phyloP scores from a whole-genome alignment of 2,329 filamentous ascomycete genomes.

The Trichoderma koningii region DNA sequence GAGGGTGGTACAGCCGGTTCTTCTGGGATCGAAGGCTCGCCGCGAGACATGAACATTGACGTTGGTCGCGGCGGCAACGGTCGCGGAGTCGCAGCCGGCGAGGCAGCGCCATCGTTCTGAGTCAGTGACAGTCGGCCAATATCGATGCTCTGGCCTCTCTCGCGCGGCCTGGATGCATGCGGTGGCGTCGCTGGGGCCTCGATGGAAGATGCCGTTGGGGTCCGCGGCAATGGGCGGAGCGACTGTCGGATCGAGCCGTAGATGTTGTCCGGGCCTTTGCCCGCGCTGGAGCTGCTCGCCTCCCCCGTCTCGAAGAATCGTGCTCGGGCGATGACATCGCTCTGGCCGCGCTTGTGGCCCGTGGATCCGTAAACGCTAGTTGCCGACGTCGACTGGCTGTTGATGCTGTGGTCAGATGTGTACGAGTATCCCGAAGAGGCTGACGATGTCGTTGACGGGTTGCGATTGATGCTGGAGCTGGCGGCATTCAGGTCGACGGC shows the following conservation, averaged over 20 bases:
- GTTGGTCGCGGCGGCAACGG: slow-evolving; percentile 54
- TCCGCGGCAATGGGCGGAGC: slow-evolving; percentile 71
- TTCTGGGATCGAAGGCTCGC: slow-evolving; percentile 52
- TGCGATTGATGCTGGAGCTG: slow-evolving; percentile 54
- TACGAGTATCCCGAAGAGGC: slow-evolving; percentile 69
- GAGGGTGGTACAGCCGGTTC: slow-evolving; percentile 39
- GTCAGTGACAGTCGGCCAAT: slow-evolving; percentile 57
- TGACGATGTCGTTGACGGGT: slow-evolving; percentile 70
- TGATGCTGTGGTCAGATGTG: slow-evolving; percentile 58
- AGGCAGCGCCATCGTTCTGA: slow-evolving; percentile 46
- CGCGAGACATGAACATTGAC: slow-evolving; percentile 62
- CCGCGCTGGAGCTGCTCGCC: slow-evolving; percentile 43
- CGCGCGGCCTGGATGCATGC: slow-evolving; percentile 42
- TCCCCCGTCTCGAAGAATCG: slow-evolving; percentile 50
- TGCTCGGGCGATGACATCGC: slow-evolving; percentile 64
- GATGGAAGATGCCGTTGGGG: slow-evolving; percentile 53
- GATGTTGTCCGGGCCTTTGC: slow-evolving; percentile 59
- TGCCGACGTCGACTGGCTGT: slow-evolving; percentile 67
- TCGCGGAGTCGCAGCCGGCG: slow-evolving; percentile 48
- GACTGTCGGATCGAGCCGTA: slow-evolving; percentile 76
- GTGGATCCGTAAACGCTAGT: slow-evolving; percentile 59
- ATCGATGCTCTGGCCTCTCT: slow-evolving; percentile 67
- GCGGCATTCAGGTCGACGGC: slow-evolving; percentile 49
- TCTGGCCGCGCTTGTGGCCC: slow-evolving; percentile 73
- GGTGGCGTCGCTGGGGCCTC: slow-evolving; percentile 42